Evolutionary conservation across 2,329 filamentous ascomycete species (phyloP).

Genomic region (Endoconidiophora laricicola): DNA sequence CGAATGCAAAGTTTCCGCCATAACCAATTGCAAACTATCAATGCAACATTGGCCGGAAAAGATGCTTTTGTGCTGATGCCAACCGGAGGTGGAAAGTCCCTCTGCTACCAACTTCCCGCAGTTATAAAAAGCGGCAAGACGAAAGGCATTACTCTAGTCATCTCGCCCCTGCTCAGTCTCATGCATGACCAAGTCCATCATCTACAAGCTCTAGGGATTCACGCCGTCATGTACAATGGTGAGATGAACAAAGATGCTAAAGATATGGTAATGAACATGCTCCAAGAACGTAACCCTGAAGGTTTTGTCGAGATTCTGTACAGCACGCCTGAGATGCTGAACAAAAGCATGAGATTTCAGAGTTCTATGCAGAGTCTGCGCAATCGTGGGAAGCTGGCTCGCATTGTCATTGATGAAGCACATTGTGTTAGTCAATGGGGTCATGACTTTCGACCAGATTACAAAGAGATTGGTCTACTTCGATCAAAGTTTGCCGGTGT

Average conservation of each 20-base stretch:
- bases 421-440: slow-evolving; percentile 99
- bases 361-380: slow-evolving; percentile 53
- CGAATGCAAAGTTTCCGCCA: slow-evolving; percentile 71
- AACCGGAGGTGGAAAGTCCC: slow-evolving; percentile 87
- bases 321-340: slow-evolving; percentile 93
- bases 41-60: slow-evolving; percentile 71
- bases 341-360: slow-evolving; percentile 56
- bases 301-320: slow-evolving; percentile 75
- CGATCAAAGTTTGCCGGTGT: slow-evolving; percentile 58
- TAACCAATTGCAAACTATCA: slow-evolving; percentile 91
- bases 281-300: slow-evolving; percentile 50
- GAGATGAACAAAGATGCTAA: slow-evolving; percentile 50
- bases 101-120: slow-evolving; percentile 91
- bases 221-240: slow-evolving; percentile 68
- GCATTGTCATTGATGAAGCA: slow-evolving; percentile 95
- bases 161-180: slow-evolving; percentile 85
- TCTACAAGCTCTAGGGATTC: slow-evolving; percentile 55
- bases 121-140: slow-evolving; percentile 69
- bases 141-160: slow-evolving; percentile 72
- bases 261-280: slow-evolving; percentile 44
- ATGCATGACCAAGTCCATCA: slow-evolving; percentile 96
- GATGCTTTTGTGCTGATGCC: slow-evolving; percentile 97
- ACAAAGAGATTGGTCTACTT: slow-evolving; percentile 68
- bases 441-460: slow-evolving; percentile 92
- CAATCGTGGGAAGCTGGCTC: slow-evolving; percentile 53